Evolutionary conservation across 306 rosid species (phyloP), one percentile per base, ranked within the genome.

Genomic region (Neltuma alba): DNA sequence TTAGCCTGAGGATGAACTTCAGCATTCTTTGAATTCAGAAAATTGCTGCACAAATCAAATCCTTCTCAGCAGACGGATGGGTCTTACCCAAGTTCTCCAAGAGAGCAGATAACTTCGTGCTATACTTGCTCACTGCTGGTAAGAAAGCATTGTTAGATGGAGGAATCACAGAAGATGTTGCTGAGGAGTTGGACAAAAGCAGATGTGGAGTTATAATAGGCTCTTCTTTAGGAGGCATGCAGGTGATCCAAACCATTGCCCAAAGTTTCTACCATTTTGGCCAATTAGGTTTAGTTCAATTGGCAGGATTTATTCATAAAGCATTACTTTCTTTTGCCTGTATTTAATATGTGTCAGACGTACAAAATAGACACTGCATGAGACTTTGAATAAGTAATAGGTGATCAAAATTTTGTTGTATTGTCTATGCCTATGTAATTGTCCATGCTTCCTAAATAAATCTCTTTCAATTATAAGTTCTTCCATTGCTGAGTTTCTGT

Each of bases 181-280:
- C 84, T 80, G 80, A 83, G 16, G 82, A 81, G 33, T 62, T 87
- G 14, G 87, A 91, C 71, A 88, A 84, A 85, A 76, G 76, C 11
- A 89, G 80, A 82, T 91, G 93, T 72, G 96, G 96, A 54, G 93
- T 91, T 62, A 78, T 91, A 79, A 91, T 91, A 77, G 96, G 96
- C 81, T 91, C 96, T 16, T 90, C 89, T 64, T 75, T 91, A 87
- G 96, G 96, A 76, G 96, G 96, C 79, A 86, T 91, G 90, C 86
- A 91, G 96, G 96, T 91, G 82, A 78, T 25, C 12, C 37, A 15
- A 82, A 44, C 52, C 25, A 28, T 44, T 34, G 20, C 13, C 28
- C 33, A 25, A n/a, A 47, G 16, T 50, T 72, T 34, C 30, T 30
- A 16, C 10, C 61, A 28, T 71, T 45, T 30, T 30, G 28, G 6